Evolutionary conservation across 2,329 filamentous ascomycete genomes (phyloP), one percentile per base, ranked within the genome.

Genomic region (Botrytis paeoniae): DNA sequence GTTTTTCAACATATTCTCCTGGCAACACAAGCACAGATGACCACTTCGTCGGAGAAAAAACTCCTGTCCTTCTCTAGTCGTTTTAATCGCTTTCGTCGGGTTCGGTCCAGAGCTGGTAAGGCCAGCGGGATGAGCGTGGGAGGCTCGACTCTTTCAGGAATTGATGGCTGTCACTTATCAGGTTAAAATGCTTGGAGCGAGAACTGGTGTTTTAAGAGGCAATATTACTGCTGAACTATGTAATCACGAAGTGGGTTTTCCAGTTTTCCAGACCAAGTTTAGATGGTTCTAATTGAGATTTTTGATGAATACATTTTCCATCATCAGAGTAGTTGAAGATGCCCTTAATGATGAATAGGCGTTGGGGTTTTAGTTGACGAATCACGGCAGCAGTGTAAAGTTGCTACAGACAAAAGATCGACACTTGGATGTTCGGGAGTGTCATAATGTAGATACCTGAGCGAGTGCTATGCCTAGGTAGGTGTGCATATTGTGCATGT

Each of bases 391-490:
- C 61, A 74, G 37, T 70, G 69, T 70, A 43, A 70, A 73, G 74
- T 48, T 74, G 71, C 69, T 71, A 60, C 69, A 71, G 48, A 43
- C 71, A 37, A 72, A 72, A 73, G 76, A 77, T 77, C 76, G 75
- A 77, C 76, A 69, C 75, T 63, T 77, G 76, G 76, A 73, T 76
- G 69, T 48, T 74, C 76, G 76, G 76, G 75, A 75, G 75, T 76
- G 74, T 76, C 76, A 76, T 76, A 69, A 77, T 76, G 69, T 59
- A 43, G 39, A 70, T 68, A 68, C 51, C 51, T 68, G 64, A 51
- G 64, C 48, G 32, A 66, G 64, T 66, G 45, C 63, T 66, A 66
- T 66, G 63, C 43, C 63, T 51, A 66, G 63, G 35, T 29, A 68
- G 45, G 64, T 57, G 45, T 68, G 48, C 65, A 65, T 39, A 68